Evolutionary conservation across 768 basidiomycete genomes (phyloP).

Genomic region (Collybia sordida): DNA sequence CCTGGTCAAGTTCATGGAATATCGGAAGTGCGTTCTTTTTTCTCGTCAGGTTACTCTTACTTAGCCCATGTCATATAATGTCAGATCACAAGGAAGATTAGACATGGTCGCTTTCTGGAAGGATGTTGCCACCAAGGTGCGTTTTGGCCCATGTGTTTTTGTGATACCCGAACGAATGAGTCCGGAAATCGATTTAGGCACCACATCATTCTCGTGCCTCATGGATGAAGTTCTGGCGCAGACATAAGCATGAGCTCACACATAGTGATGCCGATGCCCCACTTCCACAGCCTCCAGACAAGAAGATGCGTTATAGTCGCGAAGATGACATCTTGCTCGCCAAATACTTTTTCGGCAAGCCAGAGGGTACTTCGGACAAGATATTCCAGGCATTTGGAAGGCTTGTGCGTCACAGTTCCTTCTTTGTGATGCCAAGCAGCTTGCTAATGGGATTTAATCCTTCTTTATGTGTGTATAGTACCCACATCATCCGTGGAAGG

Average conservation of each 20-base stretch:
- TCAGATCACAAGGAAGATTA: conserved; percentile 55
- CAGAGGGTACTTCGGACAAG: conserved; percentile 81
- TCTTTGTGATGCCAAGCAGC: neutral
- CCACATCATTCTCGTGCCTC: conserved; percentile 90
- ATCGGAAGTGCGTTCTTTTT: conserved; percentile 57
- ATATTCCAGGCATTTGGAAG: conserved; percentile 82
- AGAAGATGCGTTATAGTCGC: conserved; percentile 85
- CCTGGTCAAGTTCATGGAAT: conserved; percentile 74
- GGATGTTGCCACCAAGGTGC: conserved; percentile 68
- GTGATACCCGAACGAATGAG: conserved; percentile 4
- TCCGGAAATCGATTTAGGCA: conserved; percentile 44
- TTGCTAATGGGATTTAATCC: conserved; percentile 4
- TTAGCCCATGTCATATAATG: conserved; percentile 4
- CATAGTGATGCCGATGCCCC: conserved; percentile 67
- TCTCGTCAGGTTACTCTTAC: neutral
- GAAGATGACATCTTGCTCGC: conserved; percentile 80
- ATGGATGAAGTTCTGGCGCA: conserved; percentile 92
- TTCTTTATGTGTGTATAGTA: conserved; percentile 43
- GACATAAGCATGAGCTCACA: conserved; percentile 83
- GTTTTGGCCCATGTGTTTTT: conserved; percentile 11
- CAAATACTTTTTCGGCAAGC: conserved; percentile 67
- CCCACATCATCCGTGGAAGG: conserved; percentile 91
- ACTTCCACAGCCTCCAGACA: conserved; percentile 74
- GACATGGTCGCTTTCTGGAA: conserved; percentile 84
- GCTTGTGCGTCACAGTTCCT: conserved; percentile 41